Conservation (phyloP, 2,329 filamentous ascomycete genomes). For the Drechslerella coelobrocha region DNA sequence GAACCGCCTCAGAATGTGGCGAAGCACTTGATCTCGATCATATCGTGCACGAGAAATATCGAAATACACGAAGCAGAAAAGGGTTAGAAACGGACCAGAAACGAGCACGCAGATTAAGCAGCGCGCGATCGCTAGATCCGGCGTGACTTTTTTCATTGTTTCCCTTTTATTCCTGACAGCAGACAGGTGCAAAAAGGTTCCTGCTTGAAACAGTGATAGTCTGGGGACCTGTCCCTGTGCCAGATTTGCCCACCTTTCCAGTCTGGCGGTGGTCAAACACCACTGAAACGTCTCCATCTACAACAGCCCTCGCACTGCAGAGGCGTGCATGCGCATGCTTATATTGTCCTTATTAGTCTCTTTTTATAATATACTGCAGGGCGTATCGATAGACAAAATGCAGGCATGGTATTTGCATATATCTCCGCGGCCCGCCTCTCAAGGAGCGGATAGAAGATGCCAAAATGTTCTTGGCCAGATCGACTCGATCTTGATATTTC, state of each 20-base stretch:
- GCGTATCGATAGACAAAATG: not conserved
- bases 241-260: slow-evolving; percentile 6
- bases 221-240: slow-evolving; percentile 12
- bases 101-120: not conserved
- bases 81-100: not conserved
- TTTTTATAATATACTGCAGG: not conserved
- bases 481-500: too few relatives aligned
- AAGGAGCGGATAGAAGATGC: not conserved
- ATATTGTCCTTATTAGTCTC: too few relatives aligned
- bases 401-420: not conserved
- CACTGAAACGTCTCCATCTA: slow-evolving; percentile 30
- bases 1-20: not conserved
- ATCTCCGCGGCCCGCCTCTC: not conserved
- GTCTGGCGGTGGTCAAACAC: slow-evolving; percentile 30
- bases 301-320: not conserved
- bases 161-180: not conserved
- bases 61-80: not conserved
- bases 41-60: slow-evolving; percentile 1
- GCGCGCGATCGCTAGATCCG: not conserved
- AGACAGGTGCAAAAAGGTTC: not conserved
- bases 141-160: not conserved
- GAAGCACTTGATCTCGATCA: slow-evolving; percentile 1
- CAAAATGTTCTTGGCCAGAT: too few relatives aligned
- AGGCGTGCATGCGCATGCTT: too few relatives aligned
- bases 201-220: slow-evolving; percentile 43